Conservation (phyloP, 2,329 filamentous ascomycete species). For the Rhinocladiella similis region DNA sequence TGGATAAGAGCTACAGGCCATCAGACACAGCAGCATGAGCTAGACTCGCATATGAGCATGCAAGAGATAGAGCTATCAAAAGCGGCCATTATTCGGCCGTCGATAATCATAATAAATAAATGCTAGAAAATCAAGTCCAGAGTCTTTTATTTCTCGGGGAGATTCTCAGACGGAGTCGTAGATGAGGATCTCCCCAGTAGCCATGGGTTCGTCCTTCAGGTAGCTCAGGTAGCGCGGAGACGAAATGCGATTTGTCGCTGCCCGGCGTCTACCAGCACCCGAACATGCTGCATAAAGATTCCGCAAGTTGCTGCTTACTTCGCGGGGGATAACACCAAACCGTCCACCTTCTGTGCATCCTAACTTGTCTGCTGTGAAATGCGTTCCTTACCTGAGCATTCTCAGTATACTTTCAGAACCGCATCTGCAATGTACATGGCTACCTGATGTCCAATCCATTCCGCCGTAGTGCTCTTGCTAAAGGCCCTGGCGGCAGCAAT, state of each 20-base stretch:
- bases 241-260: background rate
- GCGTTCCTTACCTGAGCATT: background rate
- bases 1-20: conserved; percentile 21
- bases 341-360: background rate
- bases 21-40: conserved; percentile 9
- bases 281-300: background rate
- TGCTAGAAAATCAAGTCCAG: background rate
- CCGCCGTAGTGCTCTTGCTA: conserved; percentile 42
- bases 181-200: no score
- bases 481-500: conserved; percentile 33
- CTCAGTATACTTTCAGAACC: conserved; percentile 11
- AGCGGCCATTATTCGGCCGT: conserved; percentile 5
- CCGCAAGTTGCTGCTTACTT: background rate
- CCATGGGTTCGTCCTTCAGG: no score
- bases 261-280: background rate
- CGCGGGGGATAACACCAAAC: background rate
- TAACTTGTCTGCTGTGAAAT: background rate
- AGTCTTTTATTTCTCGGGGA: no score
- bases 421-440: conserved; percentile 41
- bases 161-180: background rate
- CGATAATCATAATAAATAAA: conserved; percentile 18
- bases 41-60: conserved; percentile 3
- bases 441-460: conserved; percentile 45
- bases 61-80: background rate
- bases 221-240: no score